A percentile compares a stretch with the other conserved stretches of the same genome.
These are phyloP conservation scores for Termitomyces sp. DNA, from an alignment of 768 basidiomycete genomes.

Conservation along the genomic window DNA sequence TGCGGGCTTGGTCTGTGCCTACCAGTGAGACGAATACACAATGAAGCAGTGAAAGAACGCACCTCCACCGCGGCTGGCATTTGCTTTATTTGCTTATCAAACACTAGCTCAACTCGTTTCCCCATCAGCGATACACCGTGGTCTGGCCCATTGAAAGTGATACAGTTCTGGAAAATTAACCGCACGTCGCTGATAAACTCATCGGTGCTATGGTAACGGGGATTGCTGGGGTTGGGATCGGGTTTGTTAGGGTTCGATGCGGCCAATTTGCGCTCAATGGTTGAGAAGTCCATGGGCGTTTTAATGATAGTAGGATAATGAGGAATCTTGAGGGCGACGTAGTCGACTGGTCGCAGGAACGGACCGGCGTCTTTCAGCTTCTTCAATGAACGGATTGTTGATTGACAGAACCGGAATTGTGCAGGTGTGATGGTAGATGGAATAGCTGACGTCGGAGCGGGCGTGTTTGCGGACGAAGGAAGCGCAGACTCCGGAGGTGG, in stretches of 20 bases:
- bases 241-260: conserved; percentile 80
- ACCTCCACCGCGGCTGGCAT: conserved; percentile 80
- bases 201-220: conserved; percentile 74
- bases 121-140: conserved; percentile 80
- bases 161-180: conserved; percentile 84
- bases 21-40: background rate
- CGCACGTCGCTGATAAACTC: conserved; percentile 87
- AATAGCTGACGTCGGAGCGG: conserved; percentile 31
- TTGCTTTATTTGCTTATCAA: conserved; percentile 86
- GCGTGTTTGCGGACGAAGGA: conserved; percentile 34
- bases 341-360: conserved; percentile 88
- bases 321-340: conserved; percentile 77
- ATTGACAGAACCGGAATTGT: conserved; percentile 80
- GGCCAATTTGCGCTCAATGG: conserved; percentile 83
- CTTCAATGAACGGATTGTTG: conserved; percentile 78
- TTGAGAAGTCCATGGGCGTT: conserved; percentile 91
- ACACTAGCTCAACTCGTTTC: conserved; percentile 76
- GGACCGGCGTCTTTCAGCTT: conserved; percentile 81
- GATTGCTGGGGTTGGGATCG: conserved; percentile 65
- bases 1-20: conserved; percentile 36
- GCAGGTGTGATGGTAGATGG: conserved; percentile 53
- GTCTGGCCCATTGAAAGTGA: conserved; percentile 91
- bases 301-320: conserved; percentile 88
- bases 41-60: conserved; percentile 21
- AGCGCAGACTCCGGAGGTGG: conserved; percentile 65